These are phyloP conservation scores for Chlamydomonas sp. DNA, from an alignment of 139 green algal species.

Conservation along the genomic window DNA sequence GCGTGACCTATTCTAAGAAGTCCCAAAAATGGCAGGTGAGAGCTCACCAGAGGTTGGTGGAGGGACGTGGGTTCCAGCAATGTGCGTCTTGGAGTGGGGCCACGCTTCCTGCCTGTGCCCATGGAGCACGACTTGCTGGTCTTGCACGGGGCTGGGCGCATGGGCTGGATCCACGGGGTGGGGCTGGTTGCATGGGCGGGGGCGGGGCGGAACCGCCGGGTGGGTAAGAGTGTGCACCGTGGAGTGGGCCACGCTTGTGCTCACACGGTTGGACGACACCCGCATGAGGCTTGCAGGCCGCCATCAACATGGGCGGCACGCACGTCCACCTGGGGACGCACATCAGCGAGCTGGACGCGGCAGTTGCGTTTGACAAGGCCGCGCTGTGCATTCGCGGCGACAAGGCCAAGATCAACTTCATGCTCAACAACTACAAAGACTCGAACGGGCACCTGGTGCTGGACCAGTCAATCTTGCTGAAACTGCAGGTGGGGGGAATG, in stretches of 20 bases:
- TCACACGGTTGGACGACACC: not conserved
- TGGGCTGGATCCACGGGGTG: too few relatives aligned
- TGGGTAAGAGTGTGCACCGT: not conserved
- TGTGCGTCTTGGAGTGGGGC: conserved; percentile 3
- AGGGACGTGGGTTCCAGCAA: not conserved
- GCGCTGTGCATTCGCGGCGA: not conserved
- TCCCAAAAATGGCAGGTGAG: conserved; percentile 10
- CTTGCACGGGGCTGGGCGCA: not conserved
- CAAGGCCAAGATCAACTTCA: conserved; percentile 9
- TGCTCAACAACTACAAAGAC: conserved; percentile 1
- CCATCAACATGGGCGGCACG: conserved; percentile 8
- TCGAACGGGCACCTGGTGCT: not conserved
- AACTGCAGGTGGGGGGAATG: conserved; percentile 1
- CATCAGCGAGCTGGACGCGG: not conserved
- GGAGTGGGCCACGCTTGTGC: not conserved
- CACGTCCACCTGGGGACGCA: conserved; percentile 4
- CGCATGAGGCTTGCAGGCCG: conserved; percentile 8
- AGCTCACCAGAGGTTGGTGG: not conserved
- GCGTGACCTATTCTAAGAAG: conserved; percentile 8
- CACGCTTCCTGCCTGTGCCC: not conserved
- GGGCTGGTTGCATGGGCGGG: too few relatives aligned
- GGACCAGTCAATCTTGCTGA: not conserved
- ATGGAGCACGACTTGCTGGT: not conserved
- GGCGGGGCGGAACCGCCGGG: too few relatives aligned
- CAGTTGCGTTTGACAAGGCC: not conserved